These are phyloP conservation scores for Apophysomyces elegans DNA, from an alignment of 371 early-diverging fungal species.

Conservation along the genomic window DNA sequence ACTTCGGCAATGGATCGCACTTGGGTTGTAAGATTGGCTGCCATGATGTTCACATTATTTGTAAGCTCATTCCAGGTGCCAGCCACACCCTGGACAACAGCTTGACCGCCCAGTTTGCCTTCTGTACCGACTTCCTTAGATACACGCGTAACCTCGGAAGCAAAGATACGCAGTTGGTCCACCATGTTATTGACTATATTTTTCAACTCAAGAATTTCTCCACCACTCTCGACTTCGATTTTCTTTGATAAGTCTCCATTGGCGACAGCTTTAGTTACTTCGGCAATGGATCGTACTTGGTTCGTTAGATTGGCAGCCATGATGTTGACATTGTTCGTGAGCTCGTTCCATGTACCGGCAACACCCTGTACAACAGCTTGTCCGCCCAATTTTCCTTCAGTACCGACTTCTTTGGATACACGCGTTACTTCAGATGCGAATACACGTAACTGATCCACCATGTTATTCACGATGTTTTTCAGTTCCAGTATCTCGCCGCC, in stretches of 20 bases:
- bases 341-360: constrained; percentile 53
- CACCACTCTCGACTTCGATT: constrained; percentile 42
- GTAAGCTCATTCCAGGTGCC: constrained; percentile 68
- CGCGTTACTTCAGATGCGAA: constrained; percentile 49
- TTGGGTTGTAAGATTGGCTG: constrained; percentile 51
- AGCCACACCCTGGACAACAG: constrained; percentile 55
- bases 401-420: constrained; percentile 51
- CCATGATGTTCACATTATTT: constrained; percentile 62
- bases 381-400: constrained; percentile 50
- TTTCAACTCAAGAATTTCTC: constrained; percentile 30
- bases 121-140: constrained; percentile 69
- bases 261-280: constrained; percentile 59
- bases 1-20: constrained; percentile 43
- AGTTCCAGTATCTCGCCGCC: constrained; percentile 40
- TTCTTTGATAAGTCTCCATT: constrained; percentile 57
- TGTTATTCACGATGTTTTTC: constrained; percentile 32
- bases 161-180: constrained; percentile 38
- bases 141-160: constrained; percentile 65
- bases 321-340: constrained; percentile 52
- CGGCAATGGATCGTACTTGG: constrained; percentile 60
- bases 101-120: constrained; percentile 64
- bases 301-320: constrained; percentile 53
- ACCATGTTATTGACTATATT: constrained; percentile 38
- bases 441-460: constrained; percentile 34
- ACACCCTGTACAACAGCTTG: constrained; percentile 47